Conservation (phyloP, 2,329 filamentous ascomycete species). For the Claviceps sp. region DNA sequence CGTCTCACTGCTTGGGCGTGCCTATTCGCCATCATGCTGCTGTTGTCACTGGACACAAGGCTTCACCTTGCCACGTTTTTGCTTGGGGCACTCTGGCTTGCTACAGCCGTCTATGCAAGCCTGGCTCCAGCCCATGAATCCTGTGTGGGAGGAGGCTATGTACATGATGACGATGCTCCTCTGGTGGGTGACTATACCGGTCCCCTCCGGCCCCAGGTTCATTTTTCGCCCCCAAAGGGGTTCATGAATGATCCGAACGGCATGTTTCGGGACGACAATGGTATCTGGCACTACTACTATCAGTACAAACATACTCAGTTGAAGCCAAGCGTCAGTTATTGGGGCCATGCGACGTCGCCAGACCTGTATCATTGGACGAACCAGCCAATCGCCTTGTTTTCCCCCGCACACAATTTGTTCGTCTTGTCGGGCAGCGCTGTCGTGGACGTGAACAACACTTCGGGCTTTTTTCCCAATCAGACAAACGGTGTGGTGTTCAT, state of each 20-base stretch:
- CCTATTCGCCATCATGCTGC: too few relatives aligned
- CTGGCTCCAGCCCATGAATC: not conserved
- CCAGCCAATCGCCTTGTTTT: conserved; percentile 47
- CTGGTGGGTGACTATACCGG: not conserved
- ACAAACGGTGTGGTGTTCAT: conserved; percentile 37
- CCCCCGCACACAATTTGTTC: conserved; percentile 28
- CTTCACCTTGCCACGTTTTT: not conserved
- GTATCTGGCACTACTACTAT: conserved; percentile 51
- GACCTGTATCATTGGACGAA: conserved; percentile 54
- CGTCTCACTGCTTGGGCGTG: too few relatives aligned
- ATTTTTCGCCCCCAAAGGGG: conserved; percentile 3
- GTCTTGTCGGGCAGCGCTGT: conserved; percentile 44
- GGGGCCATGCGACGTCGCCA: conserved; percentile 50
- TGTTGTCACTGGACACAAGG: not conserved
- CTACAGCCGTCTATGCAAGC: not conserved
- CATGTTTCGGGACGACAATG: conserved; percentile 37
- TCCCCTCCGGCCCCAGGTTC: conserved; percentile 10
- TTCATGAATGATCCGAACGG: conserved; percentile 2
- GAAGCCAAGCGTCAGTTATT: conserved; percentile 47
- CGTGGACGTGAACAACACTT: conserved; percentile 49
- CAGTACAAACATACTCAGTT: conserved; percentile 34
- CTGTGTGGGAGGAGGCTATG: conserved; percentile 5
- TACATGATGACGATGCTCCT: conserved; percentile 11
- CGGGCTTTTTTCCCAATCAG: conserved; percentile 39
- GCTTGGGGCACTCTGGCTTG: not conserved